Base-by-base conservation (phyloP, 2,329 filamentous ascomycete genomes). In the Fusarium sp. region DNA sequence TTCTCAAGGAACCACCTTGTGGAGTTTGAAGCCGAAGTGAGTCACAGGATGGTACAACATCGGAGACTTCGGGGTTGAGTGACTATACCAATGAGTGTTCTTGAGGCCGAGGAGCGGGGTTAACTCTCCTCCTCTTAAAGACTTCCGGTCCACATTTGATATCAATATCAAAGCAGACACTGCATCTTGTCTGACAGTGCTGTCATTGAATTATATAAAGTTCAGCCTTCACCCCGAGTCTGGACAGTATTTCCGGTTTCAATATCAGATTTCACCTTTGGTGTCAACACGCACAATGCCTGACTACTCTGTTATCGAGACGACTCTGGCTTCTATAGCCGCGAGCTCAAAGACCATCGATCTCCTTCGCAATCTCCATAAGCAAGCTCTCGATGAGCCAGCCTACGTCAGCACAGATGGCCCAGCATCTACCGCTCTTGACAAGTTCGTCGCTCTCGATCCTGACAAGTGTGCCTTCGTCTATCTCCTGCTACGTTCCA, bases 401-500 rank as follows among this genome's bases (percentile, higher is more conserved):
- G 60, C 73, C 11, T 80, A 76, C 24, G 68, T 77, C 29, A 80
- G 78, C 58, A 77, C 74, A 32, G 52, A 67, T 13, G 62, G 64
- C 2, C 69, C 71, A 12, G 43, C 49, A 5, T 68, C 63, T 5
- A 70, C 71, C 11, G 71, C 71, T 18, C 56, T 74, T 22, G 85
- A 88, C 73, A 87, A 87, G 72, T 89, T 90, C 74, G 84, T 90
- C 55, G 86, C 86, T 0, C 80, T 91, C 3, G 87, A 89, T 40
- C 78, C 82, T 11, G 87, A 90, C 74, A 90, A 90, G 75, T 86
- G 83, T 70, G 79, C 84, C 6, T 82, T 89, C 41, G 78, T 87
- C 3, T 90, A 90, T 75, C 84, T 86, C 20, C 80, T 90, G 1
- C 74, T 84, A 5, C 82, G 82, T 5, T 80, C 83, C 13, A 84